phyloP scores from a whole-genome alignment of 1,284 basidiomycete genomes.

The Rugosomyces carneus region DNA sequence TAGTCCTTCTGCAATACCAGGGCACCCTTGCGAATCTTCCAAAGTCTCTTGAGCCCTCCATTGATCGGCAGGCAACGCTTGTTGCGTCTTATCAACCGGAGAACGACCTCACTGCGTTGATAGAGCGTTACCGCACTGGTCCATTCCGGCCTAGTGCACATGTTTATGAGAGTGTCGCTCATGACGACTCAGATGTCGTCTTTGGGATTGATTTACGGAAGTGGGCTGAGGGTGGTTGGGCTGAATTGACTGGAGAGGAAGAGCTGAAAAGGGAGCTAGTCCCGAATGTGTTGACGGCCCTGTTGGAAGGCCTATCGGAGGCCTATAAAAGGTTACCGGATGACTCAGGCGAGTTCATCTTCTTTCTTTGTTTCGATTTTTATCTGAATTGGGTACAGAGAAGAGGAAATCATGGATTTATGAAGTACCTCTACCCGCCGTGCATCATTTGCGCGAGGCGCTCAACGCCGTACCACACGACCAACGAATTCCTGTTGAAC shows the following conservation, averaged over 20 bases:
- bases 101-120: slow-evolving; percentile 73
- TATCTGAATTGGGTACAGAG: slow-evolving; percentile 39
- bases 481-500: slow-evolving; percentile 55
- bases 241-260: slow-evolving; percentile 40
- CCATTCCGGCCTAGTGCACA: slow-evolving; percentile 82
- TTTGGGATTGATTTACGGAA: slow-evolving; percentile 86
- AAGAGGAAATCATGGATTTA: slow-evolving; percentile 92
- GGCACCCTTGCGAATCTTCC: slow-evolving; percentile 68
- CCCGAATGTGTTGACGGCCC: slow-evolving; percentile 69
- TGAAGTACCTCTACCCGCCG: slow-evolving; percentile 75
- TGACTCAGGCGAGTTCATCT: slow-evolving; percentile 50
- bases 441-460: slow-evolving; percentile 79
- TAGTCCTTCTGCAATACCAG: slow-evolving; percentile 83
- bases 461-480: slow-evolving; percentile 70
- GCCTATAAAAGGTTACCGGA: slow-evolving; percentile 60
- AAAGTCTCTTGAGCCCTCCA: slow-evolving; percentile 54
- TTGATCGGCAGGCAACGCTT: slow-evolving; percentile 67
- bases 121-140: slow-evolving; percentile 86
- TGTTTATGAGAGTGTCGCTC: slow-evolving; percentile 76
- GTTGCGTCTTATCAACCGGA: slow-evolving; percentile 83
- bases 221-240: slow-evolving; percentile 77
- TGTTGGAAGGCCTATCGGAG: slow-evolving; percentile 60
- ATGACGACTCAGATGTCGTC: slow-evolving; percentile 76
- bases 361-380: background rate
- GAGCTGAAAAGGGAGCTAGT: slow-evolving; percentile 53